These are phyloP conservation scores for Monosporozyma unispora DNA, from an alignment of 805 yeast genomes.

Conservation along the genomic window DNA sequence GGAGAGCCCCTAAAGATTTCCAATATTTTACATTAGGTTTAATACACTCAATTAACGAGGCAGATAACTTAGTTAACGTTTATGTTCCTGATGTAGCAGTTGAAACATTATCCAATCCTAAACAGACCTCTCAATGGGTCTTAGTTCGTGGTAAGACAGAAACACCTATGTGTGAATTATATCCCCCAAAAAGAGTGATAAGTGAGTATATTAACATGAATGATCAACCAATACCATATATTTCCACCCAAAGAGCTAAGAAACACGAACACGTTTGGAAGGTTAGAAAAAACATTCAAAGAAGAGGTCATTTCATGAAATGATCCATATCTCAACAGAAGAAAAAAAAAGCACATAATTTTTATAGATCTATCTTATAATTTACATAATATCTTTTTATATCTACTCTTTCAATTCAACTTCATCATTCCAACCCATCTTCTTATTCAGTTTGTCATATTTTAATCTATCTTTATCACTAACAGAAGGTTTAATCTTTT, in stretches of 20 bases:
- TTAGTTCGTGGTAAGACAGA: constrained; percentile 58
- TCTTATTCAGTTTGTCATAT: constrained; percentile 64
- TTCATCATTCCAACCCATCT: constrained; percentile 62
- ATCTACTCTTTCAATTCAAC: constrained; percentile 21
- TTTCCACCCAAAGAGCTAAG: constrained; percentile 31
- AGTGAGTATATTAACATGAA: background rate
- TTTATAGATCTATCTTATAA: background rate
- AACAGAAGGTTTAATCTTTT: constrained; percentile 79
- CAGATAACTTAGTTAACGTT: constrained; percentile 37
- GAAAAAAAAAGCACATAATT: background rate
- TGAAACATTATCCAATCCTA: background rate
- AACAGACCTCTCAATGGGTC: constrained; percentile 25
- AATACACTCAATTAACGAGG: constrained; percentile 54
- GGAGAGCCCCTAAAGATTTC: background rate
- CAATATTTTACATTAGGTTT: constrained; percentile 35
- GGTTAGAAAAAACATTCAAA: constrained; percentile 45
- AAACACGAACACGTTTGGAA: constrained; percentile 50
- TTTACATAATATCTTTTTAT: constrained; percentile 1
- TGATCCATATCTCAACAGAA: background rate
- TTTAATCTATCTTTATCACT: constrained; percentile 72
- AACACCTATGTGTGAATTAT: constrained; percentile 51
- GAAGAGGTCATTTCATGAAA: constrained; percentile 34
- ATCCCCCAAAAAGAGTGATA: constrained; percentile 20
- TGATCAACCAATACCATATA: constrained; percentile 32
- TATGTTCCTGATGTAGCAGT: constrained; percentile 40